A percentile compares a stretch with the other conserved stretches of the same genome.
phyloP scores from a whole-genome alignment of 495 filamentous ascomycete genomes.

The Tuber calosporum region DNA sequence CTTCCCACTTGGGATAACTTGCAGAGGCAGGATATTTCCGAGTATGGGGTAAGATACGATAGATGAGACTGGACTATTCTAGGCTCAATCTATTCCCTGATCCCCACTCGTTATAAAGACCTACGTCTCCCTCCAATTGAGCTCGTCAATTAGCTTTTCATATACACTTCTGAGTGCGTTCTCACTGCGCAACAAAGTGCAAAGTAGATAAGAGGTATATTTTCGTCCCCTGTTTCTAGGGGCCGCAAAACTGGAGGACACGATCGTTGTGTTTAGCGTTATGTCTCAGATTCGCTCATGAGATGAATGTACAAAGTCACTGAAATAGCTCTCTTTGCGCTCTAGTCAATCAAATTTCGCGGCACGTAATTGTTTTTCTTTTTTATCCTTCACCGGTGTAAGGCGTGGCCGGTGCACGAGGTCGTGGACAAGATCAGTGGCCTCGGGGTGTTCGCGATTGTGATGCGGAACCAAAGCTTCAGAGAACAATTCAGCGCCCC shows the following conservation, averaged over 20 bases:
- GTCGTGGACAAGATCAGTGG: background rate
- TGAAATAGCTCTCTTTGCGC: background rate
- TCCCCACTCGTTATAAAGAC: background rate
- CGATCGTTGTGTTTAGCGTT: background rate
- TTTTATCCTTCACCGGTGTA: background rate
- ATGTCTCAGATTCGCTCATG: background rate
- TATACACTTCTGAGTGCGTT: background rate
- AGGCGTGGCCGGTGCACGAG: background rate
- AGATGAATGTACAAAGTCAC: background rate
- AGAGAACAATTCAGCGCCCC: background rate
- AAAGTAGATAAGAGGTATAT: background rate
- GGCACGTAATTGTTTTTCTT: background rate
- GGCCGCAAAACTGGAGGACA: background rate
- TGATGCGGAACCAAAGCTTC: background rate
- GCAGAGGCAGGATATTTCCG: background rate
- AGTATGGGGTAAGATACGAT: background rate
- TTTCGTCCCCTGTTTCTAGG: background rate
- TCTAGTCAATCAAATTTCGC: background rate
- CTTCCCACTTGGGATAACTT: background rate
- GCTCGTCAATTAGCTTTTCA: background rate
- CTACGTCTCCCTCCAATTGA: background rate
- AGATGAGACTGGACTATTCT: background rate
- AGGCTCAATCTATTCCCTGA: background rate
- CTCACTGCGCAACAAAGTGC: conserved; percentile 1
- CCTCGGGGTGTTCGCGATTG: background rate